These are phyloP conservation scores for Scopulariopsis brevicaulis DNA, from an alignment of 2,329 filamentous ascomycete species.

Conservation along the genomic window DNA sequence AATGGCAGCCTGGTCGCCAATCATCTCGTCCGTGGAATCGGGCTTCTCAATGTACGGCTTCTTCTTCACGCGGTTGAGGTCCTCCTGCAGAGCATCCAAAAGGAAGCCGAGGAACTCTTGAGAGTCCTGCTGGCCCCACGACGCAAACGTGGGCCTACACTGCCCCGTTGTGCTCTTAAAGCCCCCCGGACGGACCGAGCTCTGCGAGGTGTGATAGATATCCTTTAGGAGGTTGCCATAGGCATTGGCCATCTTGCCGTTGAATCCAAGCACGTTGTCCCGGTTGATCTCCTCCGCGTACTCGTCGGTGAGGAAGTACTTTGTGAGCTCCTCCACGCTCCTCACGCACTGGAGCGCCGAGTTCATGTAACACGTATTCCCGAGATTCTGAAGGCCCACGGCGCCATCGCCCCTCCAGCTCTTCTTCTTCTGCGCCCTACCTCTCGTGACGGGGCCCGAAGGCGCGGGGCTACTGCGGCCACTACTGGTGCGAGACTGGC, in stretches of 20 bases:
- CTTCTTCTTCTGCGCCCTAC: conserved; percentile 57
- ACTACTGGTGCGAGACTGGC: conserved; percentile 25
- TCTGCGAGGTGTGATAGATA: conserved; percentile 61
- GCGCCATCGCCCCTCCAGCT: conserved; percentile 62
- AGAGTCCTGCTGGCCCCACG: conserved; percentile 93
- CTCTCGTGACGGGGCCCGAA: conserved; percentile 51
- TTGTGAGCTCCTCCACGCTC: conserved; percentile 83
- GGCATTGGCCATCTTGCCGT: conserved; percentile 74
- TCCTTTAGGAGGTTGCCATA: conserved; percentile 68
- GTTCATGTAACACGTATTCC: conserved; percentile 99
- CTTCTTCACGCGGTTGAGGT: conserved; percentile 84
- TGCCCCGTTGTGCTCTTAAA: conserved; percentile 43
- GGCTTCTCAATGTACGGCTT: conserved; percentile 98
- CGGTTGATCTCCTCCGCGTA: conserved; percentile 76
- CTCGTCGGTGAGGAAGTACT: conserved; percentile 72
- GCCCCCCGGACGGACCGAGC: conserved; percentile 60
- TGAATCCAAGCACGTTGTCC: conserved; percentile 74
- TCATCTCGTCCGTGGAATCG: conserved; percentile 94
- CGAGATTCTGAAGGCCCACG: conserved; percentile 78
- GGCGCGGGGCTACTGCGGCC: conserved; percentile 55
- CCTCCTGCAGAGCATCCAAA: conserved; percentile 88
- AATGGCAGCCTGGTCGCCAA: conserved; percentile 70
- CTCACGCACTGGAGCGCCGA: conserved; percentile 90
- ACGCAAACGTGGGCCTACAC: conserved; percentile 77
- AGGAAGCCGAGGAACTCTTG: conserved; percentile 95